A percentile compares a stretch with the other conserved stretches of the same genome.
Evolutionary conservation across 2,329 filamentous ascomycete species (phyloP).

Genomic region (Fusarium algeriense): DNA sequence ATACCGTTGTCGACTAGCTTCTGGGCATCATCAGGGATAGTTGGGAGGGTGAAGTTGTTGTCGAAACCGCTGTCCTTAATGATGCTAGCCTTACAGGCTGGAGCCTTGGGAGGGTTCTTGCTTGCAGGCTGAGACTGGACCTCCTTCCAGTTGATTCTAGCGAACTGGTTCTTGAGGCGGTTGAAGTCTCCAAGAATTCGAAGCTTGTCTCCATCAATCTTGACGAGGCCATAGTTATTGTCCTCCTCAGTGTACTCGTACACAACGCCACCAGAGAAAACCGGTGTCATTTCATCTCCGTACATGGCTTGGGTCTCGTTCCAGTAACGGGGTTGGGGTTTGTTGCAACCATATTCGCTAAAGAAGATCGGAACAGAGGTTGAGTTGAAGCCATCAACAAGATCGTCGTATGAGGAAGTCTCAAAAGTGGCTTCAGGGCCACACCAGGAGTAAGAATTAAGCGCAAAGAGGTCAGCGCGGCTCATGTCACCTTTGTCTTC

Average conservation of each 20-base stretch:
- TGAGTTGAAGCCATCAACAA: slow-evolving; percentile 74
- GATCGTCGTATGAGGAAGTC: slow-evolving; percentile 71
- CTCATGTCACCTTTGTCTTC: slow-evolving; percentile 69
- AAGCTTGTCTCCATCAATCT: slow-evolving; percentile 69
- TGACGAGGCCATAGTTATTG: slow-evolving; percentile 74
- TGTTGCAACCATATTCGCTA: slow-evolving; percentile 85
- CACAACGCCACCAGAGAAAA: slow-evolving; percentile 81
- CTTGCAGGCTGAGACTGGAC: slow-evolving; percentile 73
- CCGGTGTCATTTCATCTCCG: slow-evolving; percentile 73
- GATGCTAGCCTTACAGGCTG: slow-evolving; percentile 73
- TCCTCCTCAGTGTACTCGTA: slow-evolving; percentile 84
- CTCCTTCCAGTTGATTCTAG: slow-evolving; percentile 76
- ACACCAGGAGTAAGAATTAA: slow-evolving; percentile 81
- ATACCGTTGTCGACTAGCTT: slow-evolving; percentile 84
- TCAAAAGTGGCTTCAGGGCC: slow-evolving; percentile 70
- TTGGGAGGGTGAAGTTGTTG: slow-evolving; percentile 83
- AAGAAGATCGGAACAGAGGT: slow-evolving; percentile 82
- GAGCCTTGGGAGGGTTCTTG: slow-evolving; percentile 63
- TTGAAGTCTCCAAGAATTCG: slow-evolving; percentile 75
- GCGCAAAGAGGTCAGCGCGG: slow-evolving; percentile 79
- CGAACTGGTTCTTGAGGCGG: slow-evolving; percentile 80
- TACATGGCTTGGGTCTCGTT: slow-evolving; percentile 82
- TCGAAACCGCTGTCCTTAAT: slow-evolving; percentile 78
- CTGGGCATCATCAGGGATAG: slow-evolving; percentile 73
- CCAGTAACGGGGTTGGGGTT: slow-evolving; percentile 76